Evolutionary conservation across 2,329 filamentous ascomycete species (phyloP), one percentile per base, ranked within the genome.

Genomic region (Aspergillus phoenicis): DNA sequence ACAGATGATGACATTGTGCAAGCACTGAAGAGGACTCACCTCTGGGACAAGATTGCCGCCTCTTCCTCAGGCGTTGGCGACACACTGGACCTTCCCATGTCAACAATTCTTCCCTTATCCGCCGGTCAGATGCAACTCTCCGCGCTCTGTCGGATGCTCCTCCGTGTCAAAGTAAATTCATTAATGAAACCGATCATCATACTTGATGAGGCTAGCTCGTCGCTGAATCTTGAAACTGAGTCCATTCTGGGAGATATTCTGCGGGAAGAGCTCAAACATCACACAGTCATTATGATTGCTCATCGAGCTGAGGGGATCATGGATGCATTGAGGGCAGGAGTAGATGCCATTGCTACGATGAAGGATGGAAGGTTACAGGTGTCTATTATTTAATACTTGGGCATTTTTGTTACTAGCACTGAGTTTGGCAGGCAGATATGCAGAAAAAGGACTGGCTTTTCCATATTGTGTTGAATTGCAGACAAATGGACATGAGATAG

Each of bases 131-230:
- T 45, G n/a, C 56, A 58, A 7, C 38, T 52, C 1, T 51, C 52
- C 10, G 38, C 48, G 1, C 24, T 58, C 2, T 58, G 47, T n/a
- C 48, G 56, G 1, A 41, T 48, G 15, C 22, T n/a, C n/a, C n/a
- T n/a, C n/a, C n/a, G n/a, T n/a, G n/a, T n/a, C n/a, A n/a, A n/a
- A n/a, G n/a, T n/a, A n/a, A n/a, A n/a, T n/a, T n/a, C n/a, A n/a
- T n/a, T n/a, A n/a, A n/a, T n/a, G n/a, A 58, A n/a, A n/a, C 56
- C 56, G 4, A 41, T 58, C 4, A 20, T 58, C 20, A 17, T 58
- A 3, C 7, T 58, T 1, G 56, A 58, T 43, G 56, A 58, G n/a
- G 56, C 56, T 8, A 52, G 36, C 7, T 58, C 56, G 22, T 39
- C 56, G 0, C 5, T 58, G 2, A 48, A 58, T 10, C 47, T 26